phyloP scores from a whole-genome alignment of 805 yeast genomes.

The Hanseniaspora hatyaiensis region DNA sequence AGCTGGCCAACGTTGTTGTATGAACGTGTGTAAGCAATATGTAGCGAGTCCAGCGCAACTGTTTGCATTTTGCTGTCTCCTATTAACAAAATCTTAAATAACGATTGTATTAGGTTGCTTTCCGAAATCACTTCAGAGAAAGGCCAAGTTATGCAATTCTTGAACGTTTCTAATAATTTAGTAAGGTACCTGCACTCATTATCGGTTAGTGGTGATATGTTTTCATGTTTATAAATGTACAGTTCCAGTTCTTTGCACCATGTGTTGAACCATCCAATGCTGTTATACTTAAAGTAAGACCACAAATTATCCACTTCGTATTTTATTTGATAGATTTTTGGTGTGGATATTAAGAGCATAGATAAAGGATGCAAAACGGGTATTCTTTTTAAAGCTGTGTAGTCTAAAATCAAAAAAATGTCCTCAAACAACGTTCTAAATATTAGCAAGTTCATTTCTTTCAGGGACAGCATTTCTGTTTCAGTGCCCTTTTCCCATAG shows the following conservation, averaged over 20 bases:
- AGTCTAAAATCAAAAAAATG: conserved; percentile 80
- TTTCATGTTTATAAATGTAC: conserved; percentile 10
- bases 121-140: conserved; percentile 60
- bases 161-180: conserved; percentile 66
- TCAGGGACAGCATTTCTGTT: conserved; percentile 27
- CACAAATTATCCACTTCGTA: conserved; percentile 41
- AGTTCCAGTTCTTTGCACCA: conserved; percentile 46
- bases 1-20: conserved; percentile 60
- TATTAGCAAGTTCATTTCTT: conserved; percentile 69
- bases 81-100: conserved; percentile 48
- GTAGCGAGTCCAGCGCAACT: conserved; percentile 81
- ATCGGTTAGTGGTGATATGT: conserved; percentile 25
- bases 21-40: conserved; percentile 71
- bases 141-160: conserved; percentile 86
- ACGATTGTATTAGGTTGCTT: conserved; percentile 51
- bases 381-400: conserved; percentile 71
- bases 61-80: conserved; percentile 60
- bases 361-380: conserved; percentile 69
- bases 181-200: conserved; percentile 45
- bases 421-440: conserved; percentile 86
- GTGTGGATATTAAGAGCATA: conserved; percentile 71
- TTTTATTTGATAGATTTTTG: conserved; percentile 49
- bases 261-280: conserved; percentile 75
- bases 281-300: conserved; percentile 43
- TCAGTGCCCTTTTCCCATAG: conserved; percentile 59